phyloP scores from a whole-genome alignment of 169 alveolate species.

The Miamiensis avidus region DNA sequence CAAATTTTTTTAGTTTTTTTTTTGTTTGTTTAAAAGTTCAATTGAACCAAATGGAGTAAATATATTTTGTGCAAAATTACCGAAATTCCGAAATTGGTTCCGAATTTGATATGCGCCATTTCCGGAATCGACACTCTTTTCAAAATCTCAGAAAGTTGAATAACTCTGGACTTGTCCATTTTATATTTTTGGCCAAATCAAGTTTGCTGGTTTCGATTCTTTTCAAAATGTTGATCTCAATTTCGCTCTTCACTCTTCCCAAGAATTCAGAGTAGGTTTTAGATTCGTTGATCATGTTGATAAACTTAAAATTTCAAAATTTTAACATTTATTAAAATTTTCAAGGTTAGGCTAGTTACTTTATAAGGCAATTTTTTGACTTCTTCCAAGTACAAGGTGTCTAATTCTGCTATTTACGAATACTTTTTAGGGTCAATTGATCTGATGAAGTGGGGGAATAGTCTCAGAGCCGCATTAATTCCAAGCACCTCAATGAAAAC shows the following conservation, averaged over 20 bases:
- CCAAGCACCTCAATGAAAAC: conserved; percentile 20
- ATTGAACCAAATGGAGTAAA: too few relatives aligned
- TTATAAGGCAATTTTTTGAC: not conserved
- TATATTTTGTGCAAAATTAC: too few relatives aligned
- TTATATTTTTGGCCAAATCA: conserved; percentile 7
- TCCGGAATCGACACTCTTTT: conserved; percentile 33
- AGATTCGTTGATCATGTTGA: conserved; percentile 14
- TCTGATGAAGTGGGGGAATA: conserved; percentile 13
- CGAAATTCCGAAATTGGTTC: conserved; percentile 35
- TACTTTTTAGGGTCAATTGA: not conserved
- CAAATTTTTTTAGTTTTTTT: too few relatives aligned
- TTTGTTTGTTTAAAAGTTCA: too few relatives aligned
- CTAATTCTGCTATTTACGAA: conserved; percentile 1
- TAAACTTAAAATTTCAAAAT: conserved; percentile 4
- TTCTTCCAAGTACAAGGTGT: conserved; percentile 9
- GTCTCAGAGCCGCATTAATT: conserved; percentile 26
- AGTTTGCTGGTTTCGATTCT: conserved; percentile 26
- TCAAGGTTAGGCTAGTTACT: conserved; percentile 6
- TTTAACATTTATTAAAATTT: not conserved
- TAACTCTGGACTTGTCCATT: conserved; percentile 41
- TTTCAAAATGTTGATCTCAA: conserved; percentile 5
- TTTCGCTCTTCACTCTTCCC: conserved; percentile 1
- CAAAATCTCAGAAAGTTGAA: conserved; percentile 37
- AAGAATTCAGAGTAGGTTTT: conserved; percentile 32
- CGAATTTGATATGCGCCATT: conserved; percentile 43